Base-by-base conservation (phyloP, 2,329 filamentous ascomycete species). In the Aspergillus fischeri region DNA sequence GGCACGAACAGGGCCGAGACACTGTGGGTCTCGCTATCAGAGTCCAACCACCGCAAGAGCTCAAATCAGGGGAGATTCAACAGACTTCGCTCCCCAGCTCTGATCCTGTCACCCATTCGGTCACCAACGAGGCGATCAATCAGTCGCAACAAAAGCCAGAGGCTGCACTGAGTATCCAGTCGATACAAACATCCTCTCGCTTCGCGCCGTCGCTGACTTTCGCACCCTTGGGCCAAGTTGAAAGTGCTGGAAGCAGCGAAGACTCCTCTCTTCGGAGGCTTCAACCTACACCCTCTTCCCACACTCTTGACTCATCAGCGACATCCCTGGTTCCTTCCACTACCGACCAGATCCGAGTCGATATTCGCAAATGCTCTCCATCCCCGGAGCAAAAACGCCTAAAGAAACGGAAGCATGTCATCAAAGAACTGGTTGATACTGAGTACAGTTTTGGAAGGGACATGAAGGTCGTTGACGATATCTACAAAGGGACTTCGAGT, bases 381-480 rank as follows among this genome's bases (percentile, higher is more conserved):
- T 73, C 75, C 3, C 73, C 74, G 2, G 74, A 73, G 49, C 72
- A 77, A 57, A 68, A 70, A 20, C 86, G 89, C n/a, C 79, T 97
- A 8, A 84, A 85, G 51, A 89, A 93, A 70, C 88, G 94, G 21
- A 86, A 88, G 54, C 86, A 95, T 70, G 86, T 95, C 50, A 88
- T 97, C 67, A 92, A 93, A 69, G 94, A 99, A 73, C 80, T 99
- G 41, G 83, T 97, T 49, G 92, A 97, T 67, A 99, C 94, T 0
- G 94, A 99, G 71, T 87, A 91, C 50, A 87, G 88, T 5, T 97
- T 96, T 74, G 87, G 95, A 56, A 86, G 91, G 62, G 94, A 99
- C 72, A 93, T 99, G 91, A 96, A 92, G 71, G 93, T 99, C 53
- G 89, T 96, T 2, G 91, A 96, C 68, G 92, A 97, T 69, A 97